phyloP scores from a whole-genome alignment of 495 filamentous ascomycete genomes.

The Penicillium tannophilum region DNA sequence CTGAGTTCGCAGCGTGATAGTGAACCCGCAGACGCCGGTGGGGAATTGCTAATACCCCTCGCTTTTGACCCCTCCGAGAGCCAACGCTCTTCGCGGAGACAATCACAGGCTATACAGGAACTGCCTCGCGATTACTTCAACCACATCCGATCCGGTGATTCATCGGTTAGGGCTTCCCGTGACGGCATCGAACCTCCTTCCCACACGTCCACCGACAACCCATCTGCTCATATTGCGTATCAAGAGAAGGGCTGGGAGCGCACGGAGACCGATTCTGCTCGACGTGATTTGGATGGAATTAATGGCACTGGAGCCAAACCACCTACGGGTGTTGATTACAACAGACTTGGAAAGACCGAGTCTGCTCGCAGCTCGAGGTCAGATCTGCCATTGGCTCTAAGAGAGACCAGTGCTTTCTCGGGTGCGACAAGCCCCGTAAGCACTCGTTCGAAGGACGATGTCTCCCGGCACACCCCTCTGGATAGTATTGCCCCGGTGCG shows the following conservation, averaged over 20 bases:
- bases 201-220: constrained; percentile 30
- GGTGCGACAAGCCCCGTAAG: constrained; percentile 38
- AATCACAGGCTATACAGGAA: constrained; percentile 32
- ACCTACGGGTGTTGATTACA: constrained; percentile 55
- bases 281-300: constrained; percentile 18
- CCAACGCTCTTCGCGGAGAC: constrained; percentile 50
- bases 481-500: constrained; percentile 33
- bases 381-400: constrained; percentile 38
- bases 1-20: constrained; percentile 58
- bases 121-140: constrained; percentile 37
- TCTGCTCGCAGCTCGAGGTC: constrained; percentile 69
- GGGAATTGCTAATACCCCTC: constrained; percentile 87
- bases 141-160: constrained; percentile 22
- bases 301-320: constrained; percentile 52
- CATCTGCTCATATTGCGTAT: constrained; percentile 87
- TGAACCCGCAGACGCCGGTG: constrained; percentile 63
- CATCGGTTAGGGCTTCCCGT: constrained; percentile 22
- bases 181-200: constrained; percentile 23
- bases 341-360: constrained; percentile 60
- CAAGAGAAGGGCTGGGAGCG: constrained; percentile 79
- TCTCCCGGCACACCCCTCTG: constrained; percentile 17
- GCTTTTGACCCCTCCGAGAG: constrained; percentile 82
- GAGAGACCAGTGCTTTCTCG: constrained; percentile 39
- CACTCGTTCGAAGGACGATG: constrained; percentile 28
- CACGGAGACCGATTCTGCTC: constrained; percentile 39